Evolutionary conservation across 306 rosid genomes (phyloP).

Genomic region (Prunus padus): DNA sequence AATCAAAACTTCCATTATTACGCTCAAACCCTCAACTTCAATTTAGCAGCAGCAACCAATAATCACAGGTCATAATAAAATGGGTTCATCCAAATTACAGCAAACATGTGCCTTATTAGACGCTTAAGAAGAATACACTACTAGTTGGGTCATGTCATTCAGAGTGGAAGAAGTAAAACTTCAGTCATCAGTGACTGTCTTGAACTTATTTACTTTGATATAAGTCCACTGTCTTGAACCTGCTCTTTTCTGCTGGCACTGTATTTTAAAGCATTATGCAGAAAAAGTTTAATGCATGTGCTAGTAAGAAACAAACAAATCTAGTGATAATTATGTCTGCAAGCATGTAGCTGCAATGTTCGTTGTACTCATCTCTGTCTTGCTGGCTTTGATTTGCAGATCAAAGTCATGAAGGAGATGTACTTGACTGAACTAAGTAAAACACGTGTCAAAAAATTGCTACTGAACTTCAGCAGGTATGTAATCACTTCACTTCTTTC

Average conservation of each 20-base stretch:
- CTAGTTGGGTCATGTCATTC: background rate
- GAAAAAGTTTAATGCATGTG: too few relatives aligned
- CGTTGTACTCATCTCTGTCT: conserved; percentile 15
- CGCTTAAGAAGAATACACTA: background rate
- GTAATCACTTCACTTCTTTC: conserved; percentile 8
- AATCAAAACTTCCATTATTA: background rate
- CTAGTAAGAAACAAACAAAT: background rate
- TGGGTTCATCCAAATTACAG: background rate
- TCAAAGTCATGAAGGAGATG: conserved; percentile 60
- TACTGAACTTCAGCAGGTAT: conserved; percentile 60
- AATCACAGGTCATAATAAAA: background rate
- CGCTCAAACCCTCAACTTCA: background rate
- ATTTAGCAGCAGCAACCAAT: background rate
- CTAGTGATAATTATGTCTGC: background rate
- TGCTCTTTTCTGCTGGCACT: too few relatives aligned
- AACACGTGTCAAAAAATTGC: conserved; percentile 46
- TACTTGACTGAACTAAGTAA: conserved; percentile 57
- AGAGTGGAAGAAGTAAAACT: background rate
- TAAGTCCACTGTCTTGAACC: background rate
- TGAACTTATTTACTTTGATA: background rate
- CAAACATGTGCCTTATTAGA: background rate
- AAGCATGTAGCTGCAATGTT: background rate
- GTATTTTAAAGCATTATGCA: too few relatives aligned
- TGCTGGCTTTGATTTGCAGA: conserved; percentile 45
- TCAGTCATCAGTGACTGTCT: background rate